Evolutionary conservation across 805 yeast species (phyloP), one percentile per base, ranked within the genome.

Genomic region (Pichia gijzeniarum): DNA sequence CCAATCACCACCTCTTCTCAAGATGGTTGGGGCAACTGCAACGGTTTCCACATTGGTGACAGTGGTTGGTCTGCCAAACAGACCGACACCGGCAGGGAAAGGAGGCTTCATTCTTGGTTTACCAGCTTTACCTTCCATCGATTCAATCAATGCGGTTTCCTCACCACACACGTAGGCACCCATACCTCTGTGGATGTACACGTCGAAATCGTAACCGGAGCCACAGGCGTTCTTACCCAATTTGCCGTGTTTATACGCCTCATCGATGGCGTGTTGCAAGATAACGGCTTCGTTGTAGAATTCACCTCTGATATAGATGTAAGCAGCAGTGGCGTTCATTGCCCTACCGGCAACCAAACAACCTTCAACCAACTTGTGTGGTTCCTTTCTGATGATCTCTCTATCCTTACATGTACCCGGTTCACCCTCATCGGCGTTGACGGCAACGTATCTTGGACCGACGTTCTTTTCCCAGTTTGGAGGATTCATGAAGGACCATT

Each of bases 361-460:
- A n/a, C 95, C 95, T 66, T 87, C 95, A 44, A 87, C 85, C 51
- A 87, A 79, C 71, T 86, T 87, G 65, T 87, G 95, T 36, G 95
- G 95, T 63, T 86, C 95, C 65, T 87, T 87, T 64, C 95, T 77
- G 62, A 87, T 82, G 63, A 87, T 87, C 66, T 87, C 95, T 63
- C 95, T 77, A 67, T 87, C 95, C 69, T 87, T 87, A 68, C 95
- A 87, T 42, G 95, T 87, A 50, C 95, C 95, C 13, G 95, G 95
- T 68, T 87, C 95, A 57, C 95, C 95, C 69, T 87, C 95, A 70
- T 87, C 95, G 45, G 95, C 95, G 65, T 87, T 87, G 58, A 87
- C 88, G 40, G 87, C 95, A 55, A 87, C 74, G 63, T 85, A 85
- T 60, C 95, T 77, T 50, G 95, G 93, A n/a, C 95, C 95, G 14